These are phyloP conservation scores for Ogataea ramenticola DNA, from an alignment of 805 yeast species.

Conservation along the genomic window DNA sequence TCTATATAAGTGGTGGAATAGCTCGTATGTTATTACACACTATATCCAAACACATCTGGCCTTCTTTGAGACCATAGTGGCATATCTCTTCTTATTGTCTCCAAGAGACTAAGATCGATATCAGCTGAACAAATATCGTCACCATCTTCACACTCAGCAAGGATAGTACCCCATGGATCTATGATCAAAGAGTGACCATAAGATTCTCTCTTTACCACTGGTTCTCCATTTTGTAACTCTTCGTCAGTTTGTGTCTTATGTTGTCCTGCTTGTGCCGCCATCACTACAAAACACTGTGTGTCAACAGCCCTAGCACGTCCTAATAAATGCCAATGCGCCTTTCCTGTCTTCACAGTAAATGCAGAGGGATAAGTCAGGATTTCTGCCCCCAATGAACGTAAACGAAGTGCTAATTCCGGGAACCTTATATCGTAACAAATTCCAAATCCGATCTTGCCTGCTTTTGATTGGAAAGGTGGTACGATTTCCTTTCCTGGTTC, in stretches of 20 bases:
- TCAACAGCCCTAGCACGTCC: slow-evolving; percentile 85
- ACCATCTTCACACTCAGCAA: slow-evolving; percentile 50
- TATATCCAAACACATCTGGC: slow-evolving; percentile 47
- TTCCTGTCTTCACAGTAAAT: slow-evolving; percentile 86
- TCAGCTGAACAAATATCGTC: slow-evolving; percentile 54
- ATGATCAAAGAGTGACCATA: slow-evolving; percentile 83
- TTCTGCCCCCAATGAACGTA: slow-evolving; percentile 66
- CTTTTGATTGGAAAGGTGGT: slow-evolving; percentile 50
- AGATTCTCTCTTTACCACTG: slow-evolving; percentile 48
- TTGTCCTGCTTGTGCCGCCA: slow-evolving; percentile 84
- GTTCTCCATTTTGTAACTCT: slow-evolving; percentile 19
- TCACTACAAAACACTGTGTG: slow-evolving; percentile 75
- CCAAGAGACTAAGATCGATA: slow-evolving; percentile 45
- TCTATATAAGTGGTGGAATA: no score
- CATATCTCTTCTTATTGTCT: slow-evolving; percentile 56
- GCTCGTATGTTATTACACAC: no score
- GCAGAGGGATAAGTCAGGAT: slow-evolving; percentile 84
- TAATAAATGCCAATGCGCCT: slow-evolving; percentile 79
- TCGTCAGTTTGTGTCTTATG: slow-evolving; percentile 50
- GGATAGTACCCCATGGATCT: slow-evolving; percentile 86
- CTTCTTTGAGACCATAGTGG: slow-evolving; percentile 74
- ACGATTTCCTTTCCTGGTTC: slow-evolving; percentile 62
- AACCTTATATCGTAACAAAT: slow-evolving; percentile 86
- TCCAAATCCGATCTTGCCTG: slow-evolving; percentile 60
- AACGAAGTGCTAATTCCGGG: slow-evolving; percentile 67